Conservation (phyloP, 345 rosid genomes). For the Ricinus communis region DNA sequence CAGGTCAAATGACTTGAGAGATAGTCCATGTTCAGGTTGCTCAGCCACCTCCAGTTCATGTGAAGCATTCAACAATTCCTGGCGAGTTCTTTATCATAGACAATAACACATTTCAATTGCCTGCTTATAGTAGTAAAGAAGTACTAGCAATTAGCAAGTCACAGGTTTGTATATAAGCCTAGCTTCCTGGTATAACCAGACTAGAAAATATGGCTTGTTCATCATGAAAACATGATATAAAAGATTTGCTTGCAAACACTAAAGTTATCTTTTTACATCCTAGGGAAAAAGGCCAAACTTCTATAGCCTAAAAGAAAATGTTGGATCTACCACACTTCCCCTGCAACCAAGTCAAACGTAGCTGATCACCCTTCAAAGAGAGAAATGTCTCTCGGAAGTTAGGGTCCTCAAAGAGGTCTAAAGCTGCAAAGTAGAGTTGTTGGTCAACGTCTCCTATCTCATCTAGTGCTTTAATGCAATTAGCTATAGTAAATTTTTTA, state of each 20-base stretch:
- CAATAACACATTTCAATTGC: no score
- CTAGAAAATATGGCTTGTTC: no score
- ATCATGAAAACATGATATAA: no score
- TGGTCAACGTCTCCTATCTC: slow-evolving; percentile 56
- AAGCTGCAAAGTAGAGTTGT: slow-evolving; percentile 54
- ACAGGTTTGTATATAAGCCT: no score
- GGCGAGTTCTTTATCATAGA: no score
- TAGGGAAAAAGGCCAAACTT: not conserved
- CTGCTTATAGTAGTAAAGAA: no score
- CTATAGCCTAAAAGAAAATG: slow-evolving; percentile 3
- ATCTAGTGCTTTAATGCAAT: slow-evolving; percentile 67
- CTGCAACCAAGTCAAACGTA: slow-evolving; percentile 57
- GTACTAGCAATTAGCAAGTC: no score
- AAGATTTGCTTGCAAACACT: not conserved
- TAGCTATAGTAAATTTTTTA: slow-evolving; percentile 48
- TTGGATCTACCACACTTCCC: slow-evolving; percentile 40
- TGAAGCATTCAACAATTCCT: no score
- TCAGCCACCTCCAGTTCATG: no score
- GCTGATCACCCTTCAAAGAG: slow-evolving; percentile 43
- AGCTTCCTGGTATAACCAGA: no score
- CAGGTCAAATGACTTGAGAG: no score
- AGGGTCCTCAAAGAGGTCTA: slow-evolving; percentile 73
- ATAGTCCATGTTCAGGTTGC: no score
- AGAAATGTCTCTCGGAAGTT: slow-evolving; percentile 58
- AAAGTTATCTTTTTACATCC: not conserved